These are phyloP conservation scores for Heliamphora pulchella DNA, from an alignment of 179 eudicot genomes.

Conservation along the genomic window DNA sequence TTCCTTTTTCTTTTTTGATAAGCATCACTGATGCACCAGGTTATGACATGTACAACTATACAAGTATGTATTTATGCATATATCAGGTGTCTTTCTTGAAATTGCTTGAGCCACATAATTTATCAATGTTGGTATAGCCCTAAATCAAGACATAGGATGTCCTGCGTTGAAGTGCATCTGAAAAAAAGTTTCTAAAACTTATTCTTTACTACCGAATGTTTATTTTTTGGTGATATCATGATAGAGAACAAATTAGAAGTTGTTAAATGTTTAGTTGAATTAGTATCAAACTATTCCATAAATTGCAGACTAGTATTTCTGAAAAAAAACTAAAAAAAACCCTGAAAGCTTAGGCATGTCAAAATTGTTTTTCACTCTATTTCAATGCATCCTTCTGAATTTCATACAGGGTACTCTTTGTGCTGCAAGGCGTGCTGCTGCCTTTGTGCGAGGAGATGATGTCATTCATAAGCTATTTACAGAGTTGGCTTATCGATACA, in stretches of 20 bases:
- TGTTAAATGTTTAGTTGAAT: background rate
- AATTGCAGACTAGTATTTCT: background rate
- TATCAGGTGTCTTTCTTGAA: no score
- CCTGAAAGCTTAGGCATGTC: background rate
- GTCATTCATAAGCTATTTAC: constrained; percentile 87
- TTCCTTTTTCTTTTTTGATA: no score
- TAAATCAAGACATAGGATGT: background rate
- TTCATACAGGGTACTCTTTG: constrained; percentile 67
- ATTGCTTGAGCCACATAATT: background rate
- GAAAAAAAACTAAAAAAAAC: background rate
- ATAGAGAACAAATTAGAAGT: background rate
- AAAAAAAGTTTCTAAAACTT: background rate
- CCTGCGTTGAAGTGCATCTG: background rate
- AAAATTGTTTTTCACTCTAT: background rate
- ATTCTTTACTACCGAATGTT: background rate
- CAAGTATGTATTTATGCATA: no score
- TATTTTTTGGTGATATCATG: background rate
- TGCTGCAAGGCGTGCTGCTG: constrained; percentile 90
- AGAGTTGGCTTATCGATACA: constrained; percentile 88
- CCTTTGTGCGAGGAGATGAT: constrained; percentile 94
- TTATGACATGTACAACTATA: no score
- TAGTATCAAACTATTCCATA: background rate
- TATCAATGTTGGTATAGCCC: background rate
- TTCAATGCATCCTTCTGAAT: background rate
- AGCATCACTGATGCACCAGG: no score